Evolutionary conservation across 176 grass and related monocot species (phyloP), one percentile per base, ranked within the genome.

Genomic region (Canna indica): DNA sequence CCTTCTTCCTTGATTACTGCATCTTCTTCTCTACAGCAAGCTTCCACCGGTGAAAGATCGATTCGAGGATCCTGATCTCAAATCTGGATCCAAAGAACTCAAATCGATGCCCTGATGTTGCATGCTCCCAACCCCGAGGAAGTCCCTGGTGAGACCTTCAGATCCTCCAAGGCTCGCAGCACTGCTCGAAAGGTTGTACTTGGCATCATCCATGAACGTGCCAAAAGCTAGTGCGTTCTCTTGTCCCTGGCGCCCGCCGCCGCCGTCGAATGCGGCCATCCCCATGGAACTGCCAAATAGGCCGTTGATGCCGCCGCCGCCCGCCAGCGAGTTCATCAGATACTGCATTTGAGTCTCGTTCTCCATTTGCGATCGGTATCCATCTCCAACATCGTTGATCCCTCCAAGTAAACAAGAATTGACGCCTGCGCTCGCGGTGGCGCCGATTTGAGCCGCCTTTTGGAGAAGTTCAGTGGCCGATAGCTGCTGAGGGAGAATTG

Each of bases 361-460:
- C 71, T 91, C 88, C 83, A 87, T 85, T 26, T 96, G 88, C 64
- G 70, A 48, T 22, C 73, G 57, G 25, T 58, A 48, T 35, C 32
- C 73, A 25, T 79, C 76, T 76, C 44, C 35, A 36, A 73, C 60
- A 73, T 74, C 64, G 5, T 61, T 61, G 64, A 84, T 89, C 20
- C 88, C 86, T 5, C 75, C 73, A 76, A 91, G 83, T 66, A 96
- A 15, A 18, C 3, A 72, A 56, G 85, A 82, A 0, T 65, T 69
- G 9, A 81, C 83, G 39, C 86, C 34, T 2, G 9, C 41, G 60
- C 25, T n/a, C n/a, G n/a, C 32, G 16, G 77, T 91, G 24, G 88
- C 81, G 36, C 88, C 88, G 81, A 96, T 88, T 78, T 91, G 88
- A 78, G 88, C 92, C 5, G 92, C 92, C 81, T 91, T 96, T 70